These are phyloP conservation scores for Lipomyces starkeyi DNA, from an alignment of 805 yeast genomes.

Conservation along the genomic window DNA sequence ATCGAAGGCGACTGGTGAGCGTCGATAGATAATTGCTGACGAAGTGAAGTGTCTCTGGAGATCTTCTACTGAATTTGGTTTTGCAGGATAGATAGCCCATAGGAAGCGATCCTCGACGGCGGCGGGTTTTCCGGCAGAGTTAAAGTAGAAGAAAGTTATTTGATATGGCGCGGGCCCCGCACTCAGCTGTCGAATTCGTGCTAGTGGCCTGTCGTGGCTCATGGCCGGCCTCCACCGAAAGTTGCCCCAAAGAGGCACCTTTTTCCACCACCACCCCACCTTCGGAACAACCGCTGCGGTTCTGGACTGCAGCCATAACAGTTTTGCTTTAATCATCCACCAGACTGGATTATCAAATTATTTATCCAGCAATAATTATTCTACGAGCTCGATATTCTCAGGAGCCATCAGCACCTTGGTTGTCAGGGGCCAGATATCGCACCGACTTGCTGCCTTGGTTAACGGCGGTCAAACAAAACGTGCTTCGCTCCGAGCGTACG, in stretches of 20 bases:
- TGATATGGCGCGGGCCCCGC: neutral
- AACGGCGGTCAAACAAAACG: too few relatives aligned
- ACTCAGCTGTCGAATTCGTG: neutral
- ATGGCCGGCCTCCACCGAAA: neutral
- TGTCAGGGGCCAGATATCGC: neutral
- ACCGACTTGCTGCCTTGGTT: neutral
- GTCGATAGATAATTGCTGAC: too few relatives aligned
- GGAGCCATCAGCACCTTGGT: neutral
- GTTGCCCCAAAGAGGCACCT: neutral
- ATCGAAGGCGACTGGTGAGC: neutral
- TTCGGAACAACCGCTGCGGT: neutral
- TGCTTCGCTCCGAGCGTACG: too few relatives aligned
- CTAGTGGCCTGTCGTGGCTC: neutral
- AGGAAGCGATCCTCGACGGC: neutral
- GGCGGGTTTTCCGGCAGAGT: slow-evolving; percentile 4
- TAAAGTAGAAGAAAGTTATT: too few relatives aligned
- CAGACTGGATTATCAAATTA: neutral
- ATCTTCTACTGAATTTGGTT: too few relatives aligned
- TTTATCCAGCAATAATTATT: neutral
- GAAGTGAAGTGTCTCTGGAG: too few relatives aligned
- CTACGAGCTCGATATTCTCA: neutral
- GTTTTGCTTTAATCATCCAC: neutral
- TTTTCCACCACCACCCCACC: neutral
- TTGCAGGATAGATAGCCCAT: too few relatives aligned
- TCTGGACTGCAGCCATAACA: neutral